Evolutionary conservation across 1,284 basidiomycete species (phyloP), one percentile per base, ranked within the genome.

Genomic region (Crepidotus sp.): DNA sequence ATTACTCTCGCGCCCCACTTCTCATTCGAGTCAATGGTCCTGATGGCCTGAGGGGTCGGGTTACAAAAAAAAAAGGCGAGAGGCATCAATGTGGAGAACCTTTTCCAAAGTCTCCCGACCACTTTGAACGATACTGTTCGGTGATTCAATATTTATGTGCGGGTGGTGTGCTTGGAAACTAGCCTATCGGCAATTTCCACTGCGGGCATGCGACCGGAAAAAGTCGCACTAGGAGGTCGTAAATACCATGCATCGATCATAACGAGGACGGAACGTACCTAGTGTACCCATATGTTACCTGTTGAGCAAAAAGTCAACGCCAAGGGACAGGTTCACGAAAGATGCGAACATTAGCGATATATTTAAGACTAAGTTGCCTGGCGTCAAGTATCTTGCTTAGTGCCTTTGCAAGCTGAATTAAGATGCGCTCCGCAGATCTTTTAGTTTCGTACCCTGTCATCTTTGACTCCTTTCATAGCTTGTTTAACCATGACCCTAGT

Each of bases 401-500:
- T 3, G 76, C 76, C 92, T 94, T 54, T 4, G 38, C 19, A 18
- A 33, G 19, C 15, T 18, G 18, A 2, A 14, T 45, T 10, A 36
- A 29, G 13, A 15, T 7, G 21, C 17, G 18, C 19, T 40, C 14
- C 19, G 32, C 33, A 10, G 27, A 27, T 18, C n/a, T 30, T 18
- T 22, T 39, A 24, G 38, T 25, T 37, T 42, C 55, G 44, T 36
- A 83, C 90, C 67, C 87, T 90, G 60, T 95, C 82, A 24, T 72
- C 68, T 48, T 78, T 80, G 7, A 74, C 73, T 9, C 73, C 69
- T 61, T 97, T 96, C 90, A 96, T 95, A 1, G 88, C 87, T 51
- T 87, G 80, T 60, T 97, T 98, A 30, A 98, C 84, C 94, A 98
- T 98, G 6, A 97, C 88, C 39, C 96, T 74, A n/a, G 95, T 97